Conservation (phyloP, 108 stramenopile species). For the Heterococcus sp. region DNA sequence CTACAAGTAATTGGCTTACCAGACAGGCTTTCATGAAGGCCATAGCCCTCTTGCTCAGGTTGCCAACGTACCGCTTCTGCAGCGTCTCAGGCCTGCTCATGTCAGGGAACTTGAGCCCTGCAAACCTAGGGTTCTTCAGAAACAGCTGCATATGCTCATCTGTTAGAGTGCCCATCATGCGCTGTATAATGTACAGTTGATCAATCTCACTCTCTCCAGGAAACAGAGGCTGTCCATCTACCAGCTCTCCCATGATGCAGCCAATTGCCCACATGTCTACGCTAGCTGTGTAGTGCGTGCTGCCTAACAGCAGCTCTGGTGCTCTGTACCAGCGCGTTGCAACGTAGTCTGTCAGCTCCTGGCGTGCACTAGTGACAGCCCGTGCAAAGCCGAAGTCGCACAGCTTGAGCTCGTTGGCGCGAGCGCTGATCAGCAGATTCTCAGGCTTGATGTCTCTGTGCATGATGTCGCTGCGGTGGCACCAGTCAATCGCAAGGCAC, state of each 20-base stretch:
- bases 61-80: constrained; percentile 63
- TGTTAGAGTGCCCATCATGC: constrained; percentile 54
- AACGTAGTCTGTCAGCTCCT: constrained; percentile 67
- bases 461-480: constrained; percentile 62
- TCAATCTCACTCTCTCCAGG: constrained; percentile 69
- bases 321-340: constrained; percentile 71
- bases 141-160: constrained; percentile 61
- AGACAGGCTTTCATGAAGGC: constrained; percentile 49
- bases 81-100: constrained; percentile 64
- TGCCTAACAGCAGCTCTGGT: constrained; percentile 67
- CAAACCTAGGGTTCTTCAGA: constrained; percentile 61
- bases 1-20: no score
- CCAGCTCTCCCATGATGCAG: constrained; percentile 70
- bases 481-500: constrained; percentile 65
- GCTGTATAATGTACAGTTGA: constrained; percentile 68
- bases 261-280: constrained; percentile 73
- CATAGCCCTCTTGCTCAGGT: constrained; percentile 56
- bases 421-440: constrained; percentile 58
- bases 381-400: constrained; percentile 71
- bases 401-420: constrained; percentile 60
- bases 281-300: constrained; percentile 47
- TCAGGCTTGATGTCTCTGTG: constrained; percentile 72
- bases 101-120: constrained; percentile 64
- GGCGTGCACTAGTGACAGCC: constrained; percentile 10
- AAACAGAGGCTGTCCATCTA: constrained; percentile 68